A percentile compares a stretch with the other conserved stretches of the same genome.
Conservation (phyloP, 768 basidiomycete species). For the Pleurotus ostreatus region DNA sequence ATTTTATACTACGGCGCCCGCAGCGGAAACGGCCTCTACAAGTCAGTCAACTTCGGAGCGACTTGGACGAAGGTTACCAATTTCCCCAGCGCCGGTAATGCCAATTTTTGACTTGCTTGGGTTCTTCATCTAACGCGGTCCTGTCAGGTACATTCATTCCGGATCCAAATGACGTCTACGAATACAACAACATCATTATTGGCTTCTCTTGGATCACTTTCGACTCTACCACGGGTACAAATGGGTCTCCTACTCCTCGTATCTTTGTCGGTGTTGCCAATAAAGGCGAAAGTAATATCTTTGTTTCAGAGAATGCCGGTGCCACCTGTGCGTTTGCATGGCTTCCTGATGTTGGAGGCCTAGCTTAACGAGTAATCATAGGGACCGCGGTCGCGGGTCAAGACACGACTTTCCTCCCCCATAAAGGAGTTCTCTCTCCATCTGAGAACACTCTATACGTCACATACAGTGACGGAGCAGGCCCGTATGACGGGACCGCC, state of each 20-base stretch:
- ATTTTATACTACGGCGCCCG: constrained; percentile 62
- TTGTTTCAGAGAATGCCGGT: constrained; percentile 52
- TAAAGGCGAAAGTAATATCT: constrained; percentile 49
- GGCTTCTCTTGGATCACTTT: constrained; percentile 61
- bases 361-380: constrained; percentile 15
- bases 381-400: constrained; percentile 57
- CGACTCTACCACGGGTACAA: constrained; percentile 49
- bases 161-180: constrained; percentile 45
- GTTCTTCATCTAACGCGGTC: not conserved
- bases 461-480: constrained; percentile 59
- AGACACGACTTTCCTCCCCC: constrained; percentile 54
- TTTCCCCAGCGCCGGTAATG: constrained; percentile 54
- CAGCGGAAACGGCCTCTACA: constrained; percentile 63
- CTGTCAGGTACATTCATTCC: constrained; percentile 46
- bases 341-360: not conserved
- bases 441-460: constrained; percentile 55
- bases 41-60: constrained; percentile 53
- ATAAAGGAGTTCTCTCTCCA: constrained; percentile 63
- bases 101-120: not conserved
- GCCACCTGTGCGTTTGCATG: constrained; percentile 41
- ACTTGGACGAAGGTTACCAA: constrained; percentile 56
- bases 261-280: constrained; percentile 69
- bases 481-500: constrained; percentile 56
- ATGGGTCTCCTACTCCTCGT: constrained; percentile 50
- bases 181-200: constrained; percentile 37